Conservation (phyloP, 352 stramenopile genomes). For the Pythium plurisporium region DNA sequence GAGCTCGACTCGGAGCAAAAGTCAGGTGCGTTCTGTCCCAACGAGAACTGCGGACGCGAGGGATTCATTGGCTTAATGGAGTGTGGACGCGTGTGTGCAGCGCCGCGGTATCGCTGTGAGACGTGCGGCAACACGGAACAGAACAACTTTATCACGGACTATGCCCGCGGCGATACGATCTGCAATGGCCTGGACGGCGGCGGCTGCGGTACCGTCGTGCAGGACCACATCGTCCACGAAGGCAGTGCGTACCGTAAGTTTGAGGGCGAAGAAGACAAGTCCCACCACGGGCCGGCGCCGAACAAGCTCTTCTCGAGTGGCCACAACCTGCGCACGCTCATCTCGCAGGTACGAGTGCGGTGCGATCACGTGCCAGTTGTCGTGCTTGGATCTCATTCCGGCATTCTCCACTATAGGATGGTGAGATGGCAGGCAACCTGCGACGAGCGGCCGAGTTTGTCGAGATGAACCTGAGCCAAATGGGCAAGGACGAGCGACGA, state of each 20-base stretch:
- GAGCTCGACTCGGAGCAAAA: constrained; percentile 84
- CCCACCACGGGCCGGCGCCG: constrained; percentile 92
- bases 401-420: constrained; percentile 44
- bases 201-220: constrained; percentile 91
- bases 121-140: constrained; percentile 86
- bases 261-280: constrained; percentile 96
- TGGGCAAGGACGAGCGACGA: constrained; percentile 94
- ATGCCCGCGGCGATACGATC: constrained; percentile 83
- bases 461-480: constrained; percentile 96
- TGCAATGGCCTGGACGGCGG: constrained; percentile 85
- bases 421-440: constrained; percentile 83
- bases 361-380: too few relatives aligned
- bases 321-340: constrained; percentile 94
- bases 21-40: constrained; percentile 57
- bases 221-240: constrained; percentile 96
- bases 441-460: constrained; percentile 87
- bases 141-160: constrained; percentile 90
- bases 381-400: too few relatives aligned
- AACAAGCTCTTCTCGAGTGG: constrained; percentile 95
- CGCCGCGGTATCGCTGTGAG: constrained; percentile 78
- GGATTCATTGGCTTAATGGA: neutral
- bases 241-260: constrained; percentile 96
- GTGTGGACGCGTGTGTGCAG: constrained; percentile 17
- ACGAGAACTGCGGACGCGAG: too few relatives aligned
- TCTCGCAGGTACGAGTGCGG: constrained; percentile 88